A percentile compares a stretch with the other conserved stretches of the same genome.
Conservation (phyloP, 306 rosid genomes). For the Quercus mongolica region DNA sequence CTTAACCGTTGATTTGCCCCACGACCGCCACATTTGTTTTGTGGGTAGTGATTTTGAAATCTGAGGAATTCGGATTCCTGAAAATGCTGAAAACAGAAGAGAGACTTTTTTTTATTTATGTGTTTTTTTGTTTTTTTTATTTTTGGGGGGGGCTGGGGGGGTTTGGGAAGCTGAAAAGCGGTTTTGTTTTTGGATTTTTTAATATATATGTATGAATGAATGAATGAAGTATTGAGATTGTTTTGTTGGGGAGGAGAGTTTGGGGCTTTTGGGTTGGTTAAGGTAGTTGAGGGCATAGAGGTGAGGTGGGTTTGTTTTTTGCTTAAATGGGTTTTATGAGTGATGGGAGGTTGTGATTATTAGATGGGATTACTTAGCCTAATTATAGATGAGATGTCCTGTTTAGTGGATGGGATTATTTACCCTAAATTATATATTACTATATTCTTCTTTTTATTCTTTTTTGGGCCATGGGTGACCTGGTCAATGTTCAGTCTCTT, state of each 20-base stretch:
- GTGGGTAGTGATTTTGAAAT: conserved; percentile 26
- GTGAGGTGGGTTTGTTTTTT: conserved; percentile 25
- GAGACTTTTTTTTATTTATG: neutral
- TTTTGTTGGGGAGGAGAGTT: neutral
- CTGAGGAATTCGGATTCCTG: neutral
- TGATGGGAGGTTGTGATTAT: conserved; percentile 15
- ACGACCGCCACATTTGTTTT: conserved; percentile 87
- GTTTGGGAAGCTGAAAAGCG: neutral
- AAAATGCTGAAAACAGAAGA: neutral
- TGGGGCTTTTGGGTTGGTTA: conserved; percentile 25
- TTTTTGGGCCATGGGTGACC: neutral
- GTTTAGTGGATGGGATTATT: conserved; percentile 3
- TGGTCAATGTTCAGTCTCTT: neutral
- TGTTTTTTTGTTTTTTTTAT: neutral
- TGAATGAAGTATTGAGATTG: neutral
- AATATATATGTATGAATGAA: too few species aligned
- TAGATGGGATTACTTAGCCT: neutral
- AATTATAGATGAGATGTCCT: conserved; percentile 27
- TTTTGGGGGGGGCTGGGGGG: neutral
- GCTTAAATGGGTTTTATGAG: conserved; percentile 33
- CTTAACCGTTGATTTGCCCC: conserved; percentile 67
- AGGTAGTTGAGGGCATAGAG: conserved; percentile 48
- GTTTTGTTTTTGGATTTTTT: neutral
- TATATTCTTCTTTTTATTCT: neutral
- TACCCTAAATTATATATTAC: neutral